Conservation (phyloP, 2,329 filamentous ascomycete genomes). For the Fusarium denticulatum region DNA sequence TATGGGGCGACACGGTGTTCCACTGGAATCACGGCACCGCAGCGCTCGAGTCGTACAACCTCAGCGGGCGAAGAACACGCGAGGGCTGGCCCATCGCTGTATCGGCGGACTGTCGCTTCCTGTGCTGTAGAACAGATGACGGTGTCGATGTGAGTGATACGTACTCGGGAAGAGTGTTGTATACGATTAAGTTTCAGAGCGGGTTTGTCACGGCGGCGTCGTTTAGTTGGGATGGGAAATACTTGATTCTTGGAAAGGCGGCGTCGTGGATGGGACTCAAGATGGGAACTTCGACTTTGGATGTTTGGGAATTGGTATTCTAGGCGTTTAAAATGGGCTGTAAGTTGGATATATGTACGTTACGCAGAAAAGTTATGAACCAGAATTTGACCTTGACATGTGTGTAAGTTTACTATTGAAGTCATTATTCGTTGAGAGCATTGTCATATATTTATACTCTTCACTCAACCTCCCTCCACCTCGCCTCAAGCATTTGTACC, state of each 20-base stretch:
- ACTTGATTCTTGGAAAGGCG: slow-evolving; percentile 46
- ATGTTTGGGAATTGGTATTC: slow-evolving; percentile 44
- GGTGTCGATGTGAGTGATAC: slow-evolving; percentile 50
- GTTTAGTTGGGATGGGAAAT: slow-evolving; percentile 45
- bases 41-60: slow-evolving; percentile 45
- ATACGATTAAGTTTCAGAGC: slow-evolving; percentile 45
- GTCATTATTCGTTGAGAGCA: not conserved
- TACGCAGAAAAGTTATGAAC: not conserved
- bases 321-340: slow-evolving; percentile 27
- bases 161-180: slow-evolving; percentile 47
- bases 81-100: slow-evolving; percentile 51
- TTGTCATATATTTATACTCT: not conserved
- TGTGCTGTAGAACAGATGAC: slow-evolving; percentile 49
- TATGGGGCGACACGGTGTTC: slow-evolving; percentile 50
- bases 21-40: slow-evolving; percentile 47
- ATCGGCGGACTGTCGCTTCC: slow-evolving; percentile 49
- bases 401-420: not conserved
- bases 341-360: not conserved
- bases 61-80: slow-evolving; percentile 43
- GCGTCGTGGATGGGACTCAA: slow-evolving; percentile 36
- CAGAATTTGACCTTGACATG: not conserved
- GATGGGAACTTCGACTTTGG: slow-evolving; percentile 40
- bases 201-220: slow-evolving; percentile 47
- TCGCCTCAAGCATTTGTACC: slow-evolving; percentile 46
- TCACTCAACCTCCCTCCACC: slow-evolving; percentile 50